These are phyloP conservation scores for Tulasnella sp. DNA, from an alignment of 768 basidiomycete species.

Conservation along the genomic window DNA sequence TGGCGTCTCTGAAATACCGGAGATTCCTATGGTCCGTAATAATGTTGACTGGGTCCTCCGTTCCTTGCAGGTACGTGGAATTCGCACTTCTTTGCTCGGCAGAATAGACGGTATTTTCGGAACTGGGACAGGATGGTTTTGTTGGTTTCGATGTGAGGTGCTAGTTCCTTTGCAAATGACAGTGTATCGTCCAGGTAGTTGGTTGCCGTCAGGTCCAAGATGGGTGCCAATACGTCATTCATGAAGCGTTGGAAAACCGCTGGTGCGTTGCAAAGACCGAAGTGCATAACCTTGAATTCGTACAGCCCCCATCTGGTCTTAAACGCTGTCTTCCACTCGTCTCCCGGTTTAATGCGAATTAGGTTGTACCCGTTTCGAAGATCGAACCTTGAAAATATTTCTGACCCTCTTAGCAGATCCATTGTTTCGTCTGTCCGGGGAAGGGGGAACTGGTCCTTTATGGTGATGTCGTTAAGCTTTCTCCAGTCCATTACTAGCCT, in stretches of 20 bases:
- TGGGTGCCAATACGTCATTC: neutral
- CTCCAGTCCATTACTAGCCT: neutral
- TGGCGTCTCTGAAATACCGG: neutral
- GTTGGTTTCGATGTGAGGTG: neutral
- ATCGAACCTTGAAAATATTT: slow-evolving; percentile 5
- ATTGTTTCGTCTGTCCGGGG: slow-evolving; percentile 20
- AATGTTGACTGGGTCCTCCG: slow-evolving; percentile 22
- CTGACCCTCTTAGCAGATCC: neutral
- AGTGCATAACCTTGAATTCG: neutral
- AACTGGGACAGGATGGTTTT: neutral
- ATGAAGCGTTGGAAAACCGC: neutral
- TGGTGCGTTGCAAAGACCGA: neutral
- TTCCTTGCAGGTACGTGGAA: slow-evolving; percentile 24
- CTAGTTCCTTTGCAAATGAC: slow-evolving; percentile 6
- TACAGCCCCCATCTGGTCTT: neutral
- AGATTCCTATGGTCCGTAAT: slow-evolving; percentile 24
- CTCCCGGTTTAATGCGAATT: neutral
- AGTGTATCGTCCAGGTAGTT: slow-evolving; percentile 25
- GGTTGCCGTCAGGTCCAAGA: slow-evolving; percentile 17
- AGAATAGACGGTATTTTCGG: neutral
- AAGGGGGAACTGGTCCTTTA: neutral
- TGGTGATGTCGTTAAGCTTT: neutral
- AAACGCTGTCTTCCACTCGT: slow-evolving; percentile 20
- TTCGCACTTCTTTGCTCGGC: neutral
- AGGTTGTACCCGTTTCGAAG: slow-evolving; percentile 10